Conservation (phyloP, 2,329 filamentous ascomycete genomes). For the Aureobasidium sp. region DNA sequence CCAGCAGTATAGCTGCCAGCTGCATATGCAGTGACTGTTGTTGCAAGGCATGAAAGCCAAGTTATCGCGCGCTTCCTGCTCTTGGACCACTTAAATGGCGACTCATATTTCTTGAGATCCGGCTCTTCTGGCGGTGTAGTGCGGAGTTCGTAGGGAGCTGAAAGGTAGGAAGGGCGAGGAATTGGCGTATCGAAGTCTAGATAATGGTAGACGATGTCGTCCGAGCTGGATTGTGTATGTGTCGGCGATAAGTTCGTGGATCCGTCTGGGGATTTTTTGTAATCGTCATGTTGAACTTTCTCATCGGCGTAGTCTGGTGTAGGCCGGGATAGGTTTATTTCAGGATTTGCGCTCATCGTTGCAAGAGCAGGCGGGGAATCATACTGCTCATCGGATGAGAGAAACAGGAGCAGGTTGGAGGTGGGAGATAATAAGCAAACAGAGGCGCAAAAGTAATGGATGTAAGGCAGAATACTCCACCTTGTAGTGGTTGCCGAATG, state of each 20-base stretch:
- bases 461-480: background rate
- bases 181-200: constrained; percentile 54
- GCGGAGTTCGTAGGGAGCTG: constrained; percentile 23
- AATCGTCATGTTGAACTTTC: constrained; percentile 15
- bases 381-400: background rate
- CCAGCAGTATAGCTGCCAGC: constrained; percentile 74
- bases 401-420: background rate
- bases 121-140: constrained; percentile 48
- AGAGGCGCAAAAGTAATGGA: background rate
- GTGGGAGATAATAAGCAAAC: background rate
- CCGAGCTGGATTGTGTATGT: background rate
- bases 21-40: constrained; percentile 68
- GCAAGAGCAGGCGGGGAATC: background rate
- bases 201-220: constrained; percentile 47
- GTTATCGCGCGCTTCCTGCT: constrained; percentile 63
- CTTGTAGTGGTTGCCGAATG: constrained; percentile 2
- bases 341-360: constrained; percentile 8
- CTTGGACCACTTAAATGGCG: constrained; percentile 66
- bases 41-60: constrained; percentile 66
- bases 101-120: constrained; percentile 56
- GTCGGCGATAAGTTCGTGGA: background rate
- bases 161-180: constrained; percentile 37
- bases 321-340: constrained; percentile 1
- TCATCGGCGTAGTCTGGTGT: background rate
- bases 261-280: constrained; percentile 20